Percentiles rank a stretch among this genome's conserved stretches.
Evolutionary conservation across 179 eudicot genomes (phyloP).

Genomic region (Amaranthus tricolor): DNA sequence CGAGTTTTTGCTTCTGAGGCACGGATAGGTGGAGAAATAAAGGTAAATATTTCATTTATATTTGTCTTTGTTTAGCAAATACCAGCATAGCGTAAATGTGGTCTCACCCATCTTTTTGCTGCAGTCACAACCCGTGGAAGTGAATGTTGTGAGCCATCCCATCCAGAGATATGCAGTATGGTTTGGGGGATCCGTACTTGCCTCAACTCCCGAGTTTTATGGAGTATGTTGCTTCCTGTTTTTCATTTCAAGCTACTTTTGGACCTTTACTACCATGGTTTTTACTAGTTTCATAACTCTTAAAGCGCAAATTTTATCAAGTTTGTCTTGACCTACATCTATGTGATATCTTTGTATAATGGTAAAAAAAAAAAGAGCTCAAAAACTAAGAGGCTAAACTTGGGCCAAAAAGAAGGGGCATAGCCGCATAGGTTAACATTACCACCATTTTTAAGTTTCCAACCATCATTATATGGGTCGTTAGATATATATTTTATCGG

Average conservation of each 20-base stretch:
- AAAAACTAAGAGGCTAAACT: too few species aligned
- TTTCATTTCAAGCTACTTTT: conserved; percentile 1
- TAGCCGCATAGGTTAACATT: too few species aligned
- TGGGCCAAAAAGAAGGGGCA: too few species aligned
- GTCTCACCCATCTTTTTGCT: conserved; percentile 22
- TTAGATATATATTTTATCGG: too few species aligned
- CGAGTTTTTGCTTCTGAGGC: conserved; percentile 79
- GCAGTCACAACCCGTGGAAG: conserved; percentile 97
- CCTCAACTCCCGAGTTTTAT: conserved; percentile 91
- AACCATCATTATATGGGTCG: too few species aligned
- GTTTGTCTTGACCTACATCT: too few species aligned
- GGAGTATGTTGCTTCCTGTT: conserved; percentile 42
- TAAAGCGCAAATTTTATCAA: too few species aligned
- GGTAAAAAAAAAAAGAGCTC: too few species aligned
- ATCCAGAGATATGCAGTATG: conserved; percentile 96
- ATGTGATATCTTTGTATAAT: too few species aligned
- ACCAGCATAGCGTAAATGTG: background rate
- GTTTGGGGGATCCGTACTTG: conserved; percentile 99
- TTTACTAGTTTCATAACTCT: background rate
- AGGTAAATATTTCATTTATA: conserved; percentile 37
- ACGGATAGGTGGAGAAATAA: conserved; percentile 68
- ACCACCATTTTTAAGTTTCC: too few species aligned
- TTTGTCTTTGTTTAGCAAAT: background rate
- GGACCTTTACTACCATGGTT: background rate
- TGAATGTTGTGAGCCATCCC: conserved; percentile 94